These are phyloP conservation scores for Pyrus bretschneideri DNA, from an alignment of 306 rosid genomes.

Conservation along the genomic window DNA sequence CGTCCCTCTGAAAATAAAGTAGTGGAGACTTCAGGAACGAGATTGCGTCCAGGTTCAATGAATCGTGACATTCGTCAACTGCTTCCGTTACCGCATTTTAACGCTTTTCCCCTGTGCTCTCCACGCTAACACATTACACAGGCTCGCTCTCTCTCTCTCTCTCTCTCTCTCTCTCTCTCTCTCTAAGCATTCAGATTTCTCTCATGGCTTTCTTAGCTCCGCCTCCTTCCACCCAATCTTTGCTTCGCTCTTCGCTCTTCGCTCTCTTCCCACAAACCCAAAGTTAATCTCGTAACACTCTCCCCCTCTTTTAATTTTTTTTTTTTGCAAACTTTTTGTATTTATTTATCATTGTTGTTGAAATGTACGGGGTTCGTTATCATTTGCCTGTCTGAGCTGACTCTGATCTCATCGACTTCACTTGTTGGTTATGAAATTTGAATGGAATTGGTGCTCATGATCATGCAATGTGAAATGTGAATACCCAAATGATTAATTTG, in stretches of 20 bases:
- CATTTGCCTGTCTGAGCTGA: no score
- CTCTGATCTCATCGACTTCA: no score
- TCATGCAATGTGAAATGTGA: no score
- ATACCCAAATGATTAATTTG: no score
- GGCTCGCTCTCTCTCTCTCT: neutral
- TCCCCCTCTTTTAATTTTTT: no score
- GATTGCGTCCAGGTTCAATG: constrained; percentile 47
- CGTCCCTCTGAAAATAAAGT: no score
- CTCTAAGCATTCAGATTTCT: neutral
- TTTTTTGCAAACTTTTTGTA: neutral
- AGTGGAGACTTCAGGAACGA: neutral
- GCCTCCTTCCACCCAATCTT: neutral
- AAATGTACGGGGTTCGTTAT: no score
- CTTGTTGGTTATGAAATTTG: no score
- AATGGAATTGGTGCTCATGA: no score
- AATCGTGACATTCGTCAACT: constrained; percentile 1
- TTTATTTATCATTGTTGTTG: neutral
- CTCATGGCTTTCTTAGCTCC: constrained; percentile 8
- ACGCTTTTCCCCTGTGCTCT: no score
- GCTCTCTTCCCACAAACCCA: neutral
- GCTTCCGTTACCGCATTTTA: no score
- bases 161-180: neutral
- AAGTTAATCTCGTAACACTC: neutral
- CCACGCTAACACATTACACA: neutral
- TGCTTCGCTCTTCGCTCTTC: neutral